Evolutionary conservation across 2,329 filamentous ascomycete genomes (phyloP).

Genomic region (Coniella vitis): DNA sequence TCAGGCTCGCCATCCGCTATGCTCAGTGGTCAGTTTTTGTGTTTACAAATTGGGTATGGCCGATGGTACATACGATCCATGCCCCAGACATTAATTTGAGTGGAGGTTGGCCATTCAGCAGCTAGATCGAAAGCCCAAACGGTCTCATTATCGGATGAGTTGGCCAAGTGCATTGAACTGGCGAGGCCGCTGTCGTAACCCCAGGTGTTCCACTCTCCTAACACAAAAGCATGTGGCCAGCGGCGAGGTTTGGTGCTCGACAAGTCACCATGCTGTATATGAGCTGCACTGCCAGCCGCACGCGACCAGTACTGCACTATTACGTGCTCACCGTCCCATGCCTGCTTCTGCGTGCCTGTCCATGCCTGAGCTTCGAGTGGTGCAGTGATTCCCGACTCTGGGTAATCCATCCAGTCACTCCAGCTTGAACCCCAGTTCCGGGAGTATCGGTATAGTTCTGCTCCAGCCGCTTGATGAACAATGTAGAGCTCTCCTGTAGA

Average conservation of each 20-base stretch:
- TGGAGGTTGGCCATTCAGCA: conserved; percentile 55
- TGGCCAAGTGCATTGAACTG: conserved; percentile 41
- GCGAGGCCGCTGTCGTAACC: conserved; percentile 55
- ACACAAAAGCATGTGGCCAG: conserved; percentile 56
- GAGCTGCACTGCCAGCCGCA: conserved; percentile 50
- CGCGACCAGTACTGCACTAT: conserved; percentile 57
- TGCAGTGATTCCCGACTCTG: conserved; percentile 42
- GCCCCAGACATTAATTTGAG: conserved; percentile 61
- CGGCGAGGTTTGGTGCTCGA: conserved; percentile 28
- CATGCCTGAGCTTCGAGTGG: conserved; percentile 43
- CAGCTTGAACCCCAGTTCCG: conserved; percentile 54
- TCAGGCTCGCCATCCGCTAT: conserved; percentile 49
- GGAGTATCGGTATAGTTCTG: conserved; percentile 56
- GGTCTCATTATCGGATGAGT: conserved; percentile 28
- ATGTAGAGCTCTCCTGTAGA: conserved; percentile 34
- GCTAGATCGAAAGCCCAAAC: conserved; percentile 55
- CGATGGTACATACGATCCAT: conserved; percentile 39
- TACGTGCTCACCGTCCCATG: conserved; percentile 26
- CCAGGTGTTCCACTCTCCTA: conserved; percentile 57
- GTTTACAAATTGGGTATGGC: no score
- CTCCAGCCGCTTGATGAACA: conserved; percentile 53
- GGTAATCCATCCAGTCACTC: conserved; percentile 51
- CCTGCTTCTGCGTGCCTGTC: conserved; percentile 32
- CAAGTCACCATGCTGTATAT: conserved; percentile 53
- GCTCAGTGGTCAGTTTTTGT: no score